Conservation (phyloP, 148 eudicot genomes). For the Rhododendron ovatum region DNA sequence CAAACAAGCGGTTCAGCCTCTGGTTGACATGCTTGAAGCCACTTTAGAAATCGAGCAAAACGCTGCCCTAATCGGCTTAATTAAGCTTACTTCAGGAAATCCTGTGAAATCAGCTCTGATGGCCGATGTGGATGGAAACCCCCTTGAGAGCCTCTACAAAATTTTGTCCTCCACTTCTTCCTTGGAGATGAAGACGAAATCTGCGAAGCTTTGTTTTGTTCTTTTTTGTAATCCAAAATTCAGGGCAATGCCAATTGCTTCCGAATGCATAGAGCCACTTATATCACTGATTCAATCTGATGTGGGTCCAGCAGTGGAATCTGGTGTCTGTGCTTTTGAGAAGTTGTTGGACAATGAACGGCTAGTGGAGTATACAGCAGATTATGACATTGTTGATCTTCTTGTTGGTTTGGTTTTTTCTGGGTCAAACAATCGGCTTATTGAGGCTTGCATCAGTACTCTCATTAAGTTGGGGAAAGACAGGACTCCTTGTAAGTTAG, state of each 20-base stretch:
- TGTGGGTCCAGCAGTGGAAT: conserved; percentile 45
- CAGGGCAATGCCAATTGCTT: conserved; percentile 43
- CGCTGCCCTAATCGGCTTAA: conserved; percentile 57
- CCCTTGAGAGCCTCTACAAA: conserved; percentile 46
- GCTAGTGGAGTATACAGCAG: conserved; percentile 43
- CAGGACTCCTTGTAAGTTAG: conserved; percentile 61
- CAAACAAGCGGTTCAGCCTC: conserved; percentile 63
- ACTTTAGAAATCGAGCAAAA: conserved; percentile 52
- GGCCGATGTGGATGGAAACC: conserved; percentile 48
- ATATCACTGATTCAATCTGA: conserved; percentile 49
- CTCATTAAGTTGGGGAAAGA: conserved; percentile 77
- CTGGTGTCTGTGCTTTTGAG: conserved; percentile 70
- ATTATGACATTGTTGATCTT: conserved; percentile 44
- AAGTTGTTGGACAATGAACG: conserved; percentile 63
- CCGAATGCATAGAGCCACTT: conserved; percentile 60
- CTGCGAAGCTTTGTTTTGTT: conserved; percentile 61
- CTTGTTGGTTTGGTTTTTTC: conserved; percentile 73
- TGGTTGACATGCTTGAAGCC: conserved; percentile 64
- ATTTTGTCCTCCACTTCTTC: conserved; percentile 47
- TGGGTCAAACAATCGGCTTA: conserved; percentile 54
- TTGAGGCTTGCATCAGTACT: conserved; percentile 58
- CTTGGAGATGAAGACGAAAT: conserved; percentile 50
- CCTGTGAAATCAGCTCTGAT: conserved; percentile 41
- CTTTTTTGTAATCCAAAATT: conserved; percentile 53
- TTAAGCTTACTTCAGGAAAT: conserved; percentile 48